Evolutionary conservation across 176 grass and related monocot species (phyloP), one percentile per base, ranked within the genome.

Genomic region (Metroxylon sagu): DNA sequence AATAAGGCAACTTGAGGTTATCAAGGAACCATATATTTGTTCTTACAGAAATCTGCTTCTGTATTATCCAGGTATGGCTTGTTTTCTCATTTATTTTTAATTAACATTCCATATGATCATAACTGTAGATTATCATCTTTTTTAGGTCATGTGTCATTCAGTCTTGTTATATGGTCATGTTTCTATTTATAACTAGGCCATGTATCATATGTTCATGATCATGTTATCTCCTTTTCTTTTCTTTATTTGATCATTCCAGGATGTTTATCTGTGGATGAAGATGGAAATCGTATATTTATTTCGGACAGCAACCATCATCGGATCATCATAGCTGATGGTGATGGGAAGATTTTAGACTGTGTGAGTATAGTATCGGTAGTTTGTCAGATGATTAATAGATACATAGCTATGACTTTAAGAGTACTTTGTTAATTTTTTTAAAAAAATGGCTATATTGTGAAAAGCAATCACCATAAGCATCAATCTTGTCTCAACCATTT

Each of bases 271-370:
- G 76, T 95, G 66, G 90, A 95, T 81, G 82, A 86, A 89, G 80
- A 81, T 48, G 85, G 82, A 19, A 74, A 83, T 65, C 90, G 60
- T 26, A 78, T 95, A 76, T 95, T 95, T 63, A 84, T 87, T 53
- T 89, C 91, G 2, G 85, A 90, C 68, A 84, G 83, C 75, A 86
- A 87, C 71, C 85, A 95, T 59, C 82, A 95, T 75, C 84, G 89
- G 62, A 78, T 95, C 68, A 78, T 95, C 65, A 82, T 90, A 67
- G 81, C 77, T 71, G 65, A 89, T 26, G 50, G 83, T 23, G 1
- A 79, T 56, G 90, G 86, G 25, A 87, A 74, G 67, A 84, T 90
- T 79, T 79, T 84, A 48, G 86, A 95, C 50, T 90, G 31, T 77
- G 90, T 95, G 84, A 90, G 80, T 29, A 61, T 67, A 59, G 49